Evolutionary conservation across 139 green algal species (phyloP), one percentile per base, ranked within the genome.

Genomic region (Chlamydomonas schloesseri): DNA sequence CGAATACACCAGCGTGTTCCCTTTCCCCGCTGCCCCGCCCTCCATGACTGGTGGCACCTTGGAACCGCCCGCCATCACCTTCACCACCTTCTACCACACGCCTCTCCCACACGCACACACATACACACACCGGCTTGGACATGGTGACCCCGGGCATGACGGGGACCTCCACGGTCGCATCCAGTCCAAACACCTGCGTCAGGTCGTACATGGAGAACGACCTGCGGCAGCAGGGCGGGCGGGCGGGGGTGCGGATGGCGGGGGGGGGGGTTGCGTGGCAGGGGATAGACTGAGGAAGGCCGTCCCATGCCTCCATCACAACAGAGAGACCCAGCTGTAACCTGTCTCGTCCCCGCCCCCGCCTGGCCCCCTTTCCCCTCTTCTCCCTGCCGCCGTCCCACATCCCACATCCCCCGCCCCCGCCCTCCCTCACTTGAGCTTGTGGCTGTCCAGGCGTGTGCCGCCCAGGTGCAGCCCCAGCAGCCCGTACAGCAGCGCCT

Each of bases 401-500:
- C n/a, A n/a, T n/a, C n/a, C n/a, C n/a, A 94, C 88, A 34, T 91
- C 81, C 74, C 92, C 79, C 60, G 88, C 64, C 6, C 88, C 90
- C 65, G 82, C 92, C 86, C 91, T 77, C 20, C 93, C 77, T 0
- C 72, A 88, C 74, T 95, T 92, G 20, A 67, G 65, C 29, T 88
- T 84, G 58, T 89, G 79, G n/a, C 47, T 50, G 82, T 94, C 92
- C 83, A 95, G 36, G 4, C 82, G 60, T 0, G 71, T 42, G 33
- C 68, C 86, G 21, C 65, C 55, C 83, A 96, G 82, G 76, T 93
- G 88, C 88, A 96, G 90, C n/a, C 93, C 88, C 68, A 95, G 81
- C 37, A 93, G 67, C 3, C 91, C 93, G 73, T 88, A 96, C 89
- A 93, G 83, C 23, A 96, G 80, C 9, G 82, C 88, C 72, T 96